Evolutionary conservation across 305 asterid genomes (phyloP).

Genomic region (Caryopteris hybrid): DNA sequence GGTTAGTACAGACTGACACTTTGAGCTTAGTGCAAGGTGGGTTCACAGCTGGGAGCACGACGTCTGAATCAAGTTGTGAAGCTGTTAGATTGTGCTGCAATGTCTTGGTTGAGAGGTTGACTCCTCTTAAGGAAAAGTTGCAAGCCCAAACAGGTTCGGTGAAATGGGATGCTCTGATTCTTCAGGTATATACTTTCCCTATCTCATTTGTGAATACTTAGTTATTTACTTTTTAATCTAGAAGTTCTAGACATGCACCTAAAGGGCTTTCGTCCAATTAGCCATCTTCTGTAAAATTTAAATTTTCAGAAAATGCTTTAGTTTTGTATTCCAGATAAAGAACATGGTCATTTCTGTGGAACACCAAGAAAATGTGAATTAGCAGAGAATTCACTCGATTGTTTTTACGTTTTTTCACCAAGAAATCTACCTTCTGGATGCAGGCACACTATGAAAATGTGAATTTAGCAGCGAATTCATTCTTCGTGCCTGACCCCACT

Average conservation of each 20-base stretch:
- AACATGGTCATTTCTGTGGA: too few species aligned
- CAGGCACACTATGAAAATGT: constrained; percentile 10
- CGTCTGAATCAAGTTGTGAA: constrained; percentile 16
- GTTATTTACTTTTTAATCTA: too few species aligned
- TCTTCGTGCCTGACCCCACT: constrained; percentile 4
- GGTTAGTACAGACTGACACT: constrained; percentile 3
- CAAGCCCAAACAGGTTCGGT: not conserved
- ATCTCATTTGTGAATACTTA: too few species aligned
- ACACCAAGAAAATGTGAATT: too few species aligned
- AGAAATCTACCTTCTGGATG: not conserved
- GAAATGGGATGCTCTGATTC: constrained; percentile 12
- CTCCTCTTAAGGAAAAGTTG: constrained; percentile 11
- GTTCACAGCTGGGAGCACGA: constrained; percentile 16
- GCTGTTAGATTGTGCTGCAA: constrained; percentile 16
- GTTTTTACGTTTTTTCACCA: not conserved
- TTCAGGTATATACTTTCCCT: not conserved
- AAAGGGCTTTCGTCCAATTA: too few species aligned
- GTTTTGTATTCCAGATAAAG: too few species aligned
- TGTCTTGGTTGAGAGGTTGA: constrained; percentile 5
- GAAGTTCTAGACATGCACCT: too few species aligned
- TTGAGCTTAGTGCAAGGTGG: constrained; percentile 22
- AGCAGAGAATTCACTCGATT: not conserved
- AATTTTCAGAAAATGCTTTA: too few species aligned
- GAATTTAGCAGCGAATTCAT: constrained; percentile 4
- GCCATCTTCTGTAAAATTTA: too few species aligned